These are phyloP conservation scores for Russula virescens DNA, from an alignment of 768 basidiomycete genomes.

Conservation along the genomic window DNA sequence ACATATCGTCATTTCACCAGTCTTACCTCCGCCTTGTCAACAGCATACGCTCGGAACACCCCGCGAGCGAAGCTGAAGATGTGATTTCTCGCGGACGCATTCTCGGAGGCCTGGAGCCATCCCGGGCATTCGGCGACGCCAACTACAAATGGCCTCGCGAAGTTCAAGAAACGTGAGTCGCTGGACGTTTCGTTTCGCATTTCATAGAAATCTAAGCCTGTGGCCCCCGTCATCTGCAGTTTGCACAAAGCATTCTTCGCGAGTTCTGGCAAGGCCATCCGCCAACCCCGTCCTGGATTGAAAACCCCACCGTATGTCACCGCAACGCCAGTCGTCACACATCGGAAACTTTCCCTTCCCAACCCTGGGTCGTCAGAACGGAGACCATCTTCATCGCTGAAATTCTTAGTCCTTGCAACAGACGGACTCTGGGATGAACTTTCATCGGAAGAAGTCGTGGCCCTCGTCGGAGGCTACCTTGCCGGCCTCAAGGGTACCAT, in stretches of 20 bases:
- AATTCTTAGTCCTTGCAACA: constrained; percentile 86
- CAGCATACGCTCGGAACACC: constrained; percentile 81
- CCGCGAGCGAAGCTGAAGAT: constrained; percentile 59
- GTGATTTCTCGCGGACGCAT: constrained; percentile 80
- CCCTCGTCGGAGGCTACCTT: constrained; percentile 79
- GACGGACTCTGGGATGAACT: constrained; percentile 58
- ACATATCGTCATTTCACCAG: neutral
- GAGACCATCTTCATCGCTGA: constrained; percentile 36
- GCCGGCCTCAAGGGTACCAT: constrained; percentile 62
- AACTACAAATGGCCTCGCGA: constrained; percentile 82
- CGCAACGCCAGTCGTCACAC: constrained; percentile 74
- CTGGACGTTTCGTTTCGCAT: neutral
- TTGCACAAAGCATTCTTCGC: constrained; percentile 62
- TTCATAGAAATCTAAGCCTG: neutral
- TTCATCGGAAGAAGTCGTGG: constrained; percentile 76
- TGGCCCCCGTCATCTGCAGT: constrained; percentile 29
- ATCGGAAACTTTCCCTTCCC: constrained; percentile 60
- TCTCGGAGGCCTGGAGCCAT: constrained; percentile 83
- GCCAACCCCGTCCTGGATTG: constrained; percentile 52
- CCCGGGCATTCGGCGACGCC: constrained; percentile 83
- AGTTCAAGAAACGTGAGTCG: constrained; percentile 61
- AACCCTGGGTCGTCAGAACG: constrained; percentile 28
- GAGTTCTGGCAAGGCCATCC: constrained; percentile 54
- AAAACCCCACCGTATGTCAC: constrained; percentile 94
- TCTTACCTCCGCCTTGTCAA: neutral